phyloP scores from a whole-genome alignment of 345 rosid genomes.

The Erucastrum elatum region DNA sequence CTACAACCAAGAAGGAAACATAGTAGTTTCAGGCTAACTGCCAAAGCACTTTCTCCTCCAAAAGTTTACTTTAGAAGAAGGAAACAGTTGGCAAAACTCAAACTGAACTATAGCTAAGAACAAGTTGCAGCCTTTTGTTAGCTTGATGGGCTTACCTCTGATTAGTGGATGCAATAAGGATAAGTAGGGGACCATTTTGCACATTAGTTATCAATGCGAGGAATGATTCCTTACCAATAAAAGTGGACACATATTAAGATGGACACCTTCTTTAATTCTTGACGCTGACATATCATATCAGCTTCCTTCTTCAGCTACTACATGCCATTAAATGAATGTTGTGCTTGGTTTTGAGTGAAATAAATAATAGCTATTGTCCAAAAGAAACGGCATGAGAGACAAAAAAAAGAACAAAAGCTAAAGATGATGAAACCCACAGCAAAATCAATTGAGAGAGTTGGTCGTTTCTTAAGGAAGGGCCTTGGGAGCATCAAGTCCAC shows the following conservation, averaged over 20 bases:
- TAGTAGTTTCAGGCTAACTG: constrained; percentile 11
- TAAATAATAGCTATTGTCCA: constrained; percentile 26
- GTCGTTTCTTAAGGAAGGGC: constrained; percentile 52
- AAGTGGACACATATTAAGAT: constrained; percentile 23
- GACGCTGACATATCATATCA: constrained; percentile 19
- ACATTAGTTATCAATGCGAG: constrained; percentile 33
- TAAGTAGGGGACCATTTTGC: constrained; percentile 40
- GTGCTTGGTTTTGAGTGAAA: constrained; percentile 17
- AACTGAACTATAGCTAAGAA: constrained; percentile 40
- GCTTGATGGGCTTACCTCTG: not conserved
- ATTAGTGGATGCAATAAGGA: constrained; percentile 7
- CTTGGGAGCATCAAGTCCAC: constrained; percentile 52
- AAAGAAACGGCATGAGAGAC: constrained; percentile 2
- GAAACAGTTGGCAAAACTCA: constrained; percentile 10
- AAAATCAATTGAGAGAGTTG: constrained; percentile 60
- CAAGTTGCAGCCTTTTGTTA: constrained; percentile 57
- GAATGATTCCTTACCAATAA: constrained; percentile 33
- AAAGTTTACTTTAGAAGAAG: constrained; percentile 18
- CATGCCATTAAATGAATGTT: constrained; percentile 35
- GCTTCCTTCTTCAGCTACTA: constrained; percentile 23
- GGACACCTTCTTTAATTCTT: constrained; percentile 38
- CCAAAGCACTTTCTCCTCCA: constrained; percentile 10
- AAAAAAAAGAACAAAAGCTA: not conserved
- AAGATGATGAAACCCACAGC: constrained; percentile 35
- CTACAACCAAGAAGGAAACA: constrained; percentile 16